Conservation (phyloP, 208 protist genomes). For the Leishmania martiniquensis region DNA sequence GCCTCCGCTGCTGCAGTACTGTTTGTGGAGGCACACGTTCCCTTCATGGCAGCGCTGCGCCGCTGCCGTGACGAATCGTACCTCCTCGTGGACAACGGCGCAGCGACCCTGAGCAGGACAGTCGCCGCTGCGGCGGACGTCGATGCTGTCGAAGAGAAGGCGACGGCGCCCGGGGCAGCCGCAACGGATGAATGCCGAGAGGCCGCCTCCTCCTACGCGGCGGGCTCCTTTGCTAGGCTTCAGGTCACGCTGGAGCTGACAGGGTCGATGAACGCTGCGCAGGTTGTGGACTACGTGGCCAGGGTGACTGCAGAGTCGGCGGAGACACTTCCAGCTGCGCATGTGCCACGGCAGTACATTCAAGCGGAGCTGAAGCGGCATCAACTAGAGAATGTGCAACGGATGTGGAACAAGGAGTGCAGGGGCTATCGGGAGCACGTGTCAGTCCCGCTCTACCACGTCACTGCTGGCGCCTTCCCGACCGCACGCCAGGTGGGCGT, state of each 20-base stretch:
- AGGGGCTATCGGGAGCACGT: conserved; percentile 33
- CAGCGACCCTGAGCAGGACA: not conserved
- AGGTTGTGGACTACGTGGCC: conserved; percentile 25
- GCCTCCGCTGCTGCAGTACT: conserved; percentile 10
- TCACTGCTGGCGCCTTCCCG: not conserved
- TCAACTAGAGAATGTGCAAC: conserved; percentile 49
- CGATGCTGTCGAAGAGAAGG: not conserved
- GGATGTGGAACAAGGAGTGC: conserved; percentile 43
- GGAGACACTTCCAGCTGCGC: conserved; percentile 17
- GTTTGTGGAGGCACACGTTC: conserved; percentile 22
- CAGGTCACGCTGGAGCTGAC: conserved; percentile 22
- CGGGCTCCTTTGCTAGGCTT: conserved; percentile 19
- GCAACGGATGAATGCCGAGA: not conserved
- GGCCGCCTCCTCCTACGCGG: conserved; percentile 23
- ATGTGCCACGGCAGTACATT: conserved; percentile 35
- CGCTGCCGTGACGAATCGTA: conserved; percentile 25
- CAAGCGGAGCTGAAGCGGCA: conserved; percentile 43
- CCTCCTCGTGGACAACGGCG: conserved; percentile 15
- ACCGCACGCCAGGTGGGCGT: conserved; percentile 5
- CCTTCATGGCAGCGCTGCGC: conserved; percentile 12
- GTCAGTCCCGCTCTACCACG: conserved; percentile 32
- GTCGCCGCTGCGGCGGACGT: conserved; percentile 13
- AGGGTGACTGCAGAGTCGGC: conserved; percentile 14
- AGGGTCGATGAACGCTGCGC: conserved; percentile 14
- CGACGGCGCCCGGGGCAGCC: not conserved